Evolutionary conservation across 192 early-diverging fungal species (phyloP).

Genomic region (Entomortierella parvispora): DNA sequence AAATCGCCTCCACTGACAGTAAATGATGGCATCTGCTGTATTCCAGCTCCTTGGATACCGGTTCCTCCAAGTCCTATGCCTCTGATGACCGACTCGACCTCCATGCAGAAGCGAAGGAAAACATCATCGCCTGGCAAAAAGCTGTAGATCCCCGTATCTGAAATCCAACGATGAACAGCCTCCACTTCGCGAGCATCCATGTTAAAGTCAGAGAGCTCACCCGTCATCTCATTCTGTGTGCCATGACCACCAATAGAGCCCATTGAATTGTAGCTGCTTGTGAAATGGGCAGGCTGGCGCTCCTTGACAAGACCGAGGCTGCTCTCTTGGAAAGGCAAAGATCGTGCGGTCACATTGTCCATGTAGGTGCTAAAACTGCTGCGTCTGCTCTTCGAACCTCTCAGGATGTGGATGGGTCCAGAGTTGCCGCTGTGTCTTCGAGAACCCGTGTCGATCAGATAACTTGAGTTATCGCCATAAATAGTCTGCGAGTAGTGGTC

Average conservation of each 20-base stretch:
- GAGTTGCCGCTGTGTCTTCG: slow-evolving; percentile 17
- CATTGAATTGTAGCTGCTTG: slow-evolving; percentile 11
- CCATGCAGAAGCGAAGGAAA: slow-evolving; percentile 55
- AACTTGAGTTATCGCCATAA: slow-evolving; percentile 6
- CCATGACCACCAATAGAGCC: slow-evolving; percentile 8
- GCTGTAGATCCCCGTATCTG: slow-evolving; percentile 44
- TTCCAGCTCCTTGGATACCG: slow-evolving; percentile 31
- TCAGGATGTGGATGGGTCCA: not conserved
- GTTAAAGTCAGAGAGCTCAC: slow-evolving; percentile 18
- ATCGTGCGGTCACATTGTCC: slow-evolving; percentile 33
- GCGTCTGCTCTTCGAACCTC: slow-evolving; percentile 14
- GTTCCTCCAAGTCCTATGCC: slow-evolving; percentile 45
- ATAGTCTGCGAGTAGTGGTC: slow-evolving; percentile 9
- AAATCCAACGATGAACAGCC: slow-evolving; percentile 46
- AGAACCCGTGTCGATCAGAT: not conserved
- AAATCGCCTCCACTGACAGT: slow-evolving; percentile 41
- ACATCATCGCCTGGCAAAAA: slow-evolving; percentile 55
- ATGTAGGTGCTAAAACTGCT: slow-evolving; percentile 49
- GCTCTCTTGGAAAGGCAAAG: slow-evolving; percentile 26
- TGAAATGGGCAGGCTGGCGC: slow-evolving; percentile 21
- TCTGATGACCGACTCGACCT: slow-evolving; percentile 42
- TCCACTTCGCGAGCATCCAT: slow-evolving; percentile 47
- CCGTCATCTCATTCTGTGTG: slow-evolving; percentile 11
- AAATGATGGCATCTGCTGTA: slow-evolving; percentile 8
- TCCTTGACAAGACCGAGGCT: slow-evolving; percentile 38